Conservation (phyloP, 1,284 basidiomycete species). For the Cystobasidium pallidum region DNA sequence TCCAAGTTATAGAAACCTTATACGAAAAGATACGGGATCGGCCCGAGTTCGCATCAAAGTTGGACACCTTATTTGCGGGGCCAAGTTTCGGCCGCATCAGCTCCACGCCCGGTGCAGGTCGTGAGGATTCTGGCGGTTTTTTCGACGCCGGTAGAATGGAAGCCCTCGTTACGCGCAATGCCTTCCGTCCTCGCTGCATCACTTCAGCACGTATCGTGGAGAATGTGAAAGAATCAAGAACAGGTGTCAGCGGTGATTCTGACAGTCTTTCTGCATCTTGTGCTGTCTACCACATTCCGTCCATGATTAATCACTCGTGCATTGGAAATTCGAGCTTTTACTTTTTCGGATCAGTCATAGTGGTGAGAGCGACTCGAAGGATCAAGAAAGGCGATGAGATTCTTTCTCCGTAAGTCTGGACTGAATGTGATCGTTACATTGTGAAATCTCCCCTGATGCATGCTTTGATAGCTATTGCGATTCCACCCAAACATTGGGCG, state of each 20-base stretch:
- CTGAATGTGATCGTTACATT: too few relatives aligned
- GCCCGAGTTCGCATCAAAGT: neutral
- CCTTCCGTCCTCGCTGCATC: constrained; percentile 48
- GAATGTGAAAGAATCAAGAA: neutral
- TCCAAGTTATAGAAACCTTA: constrained; percentile 21
- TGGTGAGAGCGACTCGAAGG: constrained; percentile 48
- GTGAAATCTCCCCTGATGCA: neutral
- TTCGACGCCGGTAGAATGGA: constrained; percentile 46
- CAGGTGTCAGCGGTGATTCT: neutral
- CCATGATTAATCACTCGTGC: constrained; percentile 51
- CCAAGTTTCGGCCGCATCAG: neutral
- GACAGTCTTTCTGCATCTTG: constrained; percentile 38
- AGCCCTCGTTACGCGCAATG: constrained; percentile 48
- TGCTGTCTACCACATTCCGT: constrained; percentile 48
- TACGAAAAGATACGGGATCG: constrained; percentile 33
- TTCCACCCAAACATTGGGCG: constrained; percentile 23
- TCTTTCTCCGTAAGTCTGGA: constrained; percentile 45
- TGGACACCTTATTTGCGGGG: constrained; percentile 11
- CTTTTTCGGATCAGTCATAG: constrained; percentile 52
- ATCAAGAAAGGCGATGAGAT: constrained; percentile 52
- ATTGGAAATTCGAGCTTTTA: constrained; percentile 52
- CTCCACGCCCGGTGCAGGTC: neutral
- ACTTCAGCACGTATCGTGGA: neutral
- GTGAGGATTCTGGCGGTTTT: neutral
- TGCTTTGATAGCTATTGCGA: constrained; percentile 35